Percentiles rank a stretch among this genome's conserved stretches.
phyloP scores from a whole-genome alignment of 306 rosid genomes.

The Notholithocarpus densiflorus region DNA sequence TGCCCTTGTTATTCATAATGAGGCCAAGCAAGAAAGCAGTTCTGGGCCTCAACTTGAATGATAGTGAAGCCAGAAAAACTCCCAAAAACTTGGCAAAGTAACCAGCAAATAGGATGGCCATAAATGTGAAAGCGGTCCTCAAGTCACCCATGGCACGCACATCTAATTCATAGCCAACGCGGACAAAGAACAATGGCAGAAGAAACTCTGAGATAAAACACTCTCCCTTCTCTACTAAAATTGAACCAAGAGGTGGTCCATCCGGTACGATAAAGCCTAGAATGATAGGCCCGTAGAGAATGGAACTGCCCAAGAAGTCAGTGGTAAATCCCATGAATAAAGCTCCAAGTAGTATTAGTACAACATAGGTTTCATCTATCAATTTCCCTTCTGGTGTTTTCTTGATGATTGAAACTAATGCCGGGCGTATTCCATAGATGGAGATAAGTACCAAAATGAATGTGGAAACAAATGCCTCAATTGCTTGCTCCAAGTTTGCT shows the following conservation, averaged over 20 bases:
- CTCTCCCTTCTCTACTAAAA: conserved; percentile 22
- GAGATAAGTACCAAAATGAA: not conserved
- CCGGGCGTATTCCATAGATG: conserved; percentile 8
- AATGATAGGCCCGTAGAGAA: conserved; percentile 4
- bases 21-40: conserved; percentile 35
- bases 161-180: conserved; percentile 15
- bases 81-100: conserved; percentile 25
- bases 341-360: conserved; percentile 14
- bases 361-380: conserved; percentile 14
- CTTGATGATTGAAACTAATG: not conserved
- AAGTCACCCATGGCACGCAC: not conserved
- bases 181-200: conserved; percentile 15
- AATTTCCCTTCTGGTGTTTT: conserved; percentile 25
- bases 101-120: not conserved
- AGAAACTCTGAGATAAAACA: conserved; percentile 12
- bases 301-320: not conserved
- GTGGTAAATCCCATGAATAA: not conserved
- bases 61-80: conserved; percentile 15
- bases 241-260: conserved; percentile 32
- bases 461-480: not conserved
- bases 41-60: conserved; percentile 29
- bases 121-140: conserved; percentile 14
- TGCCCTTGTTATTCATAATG: conserved; percentile 43
- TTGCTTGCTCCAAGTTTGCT: not conserved
- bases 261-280: conserved; percentile 26